Base-by-base conservation (phyloP, 208 protist species). In the Wallacemonas sp. region DNA sequence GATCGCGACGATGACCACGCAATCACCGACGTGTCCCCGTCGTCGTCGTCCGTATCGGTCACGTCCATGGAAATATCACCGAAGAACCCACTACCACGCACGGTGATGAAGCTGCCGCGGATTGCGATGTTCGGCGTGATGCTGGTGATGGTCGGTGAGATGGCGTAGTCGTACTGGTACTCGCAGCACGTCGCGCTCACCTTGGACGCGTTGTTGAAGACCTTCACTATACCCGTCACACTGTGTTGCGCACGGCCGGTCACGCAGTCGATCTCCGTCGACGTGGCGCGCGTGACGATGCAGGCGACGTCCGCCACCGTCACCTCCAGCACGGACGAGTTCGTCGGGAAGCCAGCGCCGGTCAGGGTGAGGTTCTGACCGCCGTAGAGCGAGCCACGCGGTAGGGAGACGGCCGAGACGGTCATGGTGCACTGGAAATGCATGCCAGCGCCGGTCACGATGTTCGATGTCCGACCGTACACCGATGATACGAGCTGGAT, bases 401-500 rank as follows among this genome's bases (percentile, higher is more conserved):
- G 24, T 33, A 49, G 65, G 0, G 74, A 80, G 52, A 80, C 41
- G 33, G 4, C 5, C 9, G 1, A 12, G 1, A 80, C 30, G 6
- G 39, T 30, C 70, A 84, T 80, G 23, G 48, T 56, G 39, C 72
- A 80, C 46, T 54, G 41, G 56, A 84, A 84, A 56, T 74, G 72
- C 2, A 75, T 55, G 1, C 32, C 34, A 8, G 19, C 26, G 5
- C 48, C 49, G n/a, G 8, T 29, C 1, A 14, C 54, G 17, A 11
- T 43, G 23, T 41, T 34, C 5, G 66, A 11, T 23, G 70, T 70
- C 46, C 44, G 65, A 24, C 73, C 72, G 55, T 69, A 63, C 2
- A 6, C 19, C 14, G 27, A 29, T 16, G 78, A 75, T n/a, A 83
- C 69, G 14, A 83, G 52, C 17, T 61, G 72, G 30, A 83, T 32